Conservation (phyloP, 768 basidiomycete species). For the Peribolospora baueri region DNA sequence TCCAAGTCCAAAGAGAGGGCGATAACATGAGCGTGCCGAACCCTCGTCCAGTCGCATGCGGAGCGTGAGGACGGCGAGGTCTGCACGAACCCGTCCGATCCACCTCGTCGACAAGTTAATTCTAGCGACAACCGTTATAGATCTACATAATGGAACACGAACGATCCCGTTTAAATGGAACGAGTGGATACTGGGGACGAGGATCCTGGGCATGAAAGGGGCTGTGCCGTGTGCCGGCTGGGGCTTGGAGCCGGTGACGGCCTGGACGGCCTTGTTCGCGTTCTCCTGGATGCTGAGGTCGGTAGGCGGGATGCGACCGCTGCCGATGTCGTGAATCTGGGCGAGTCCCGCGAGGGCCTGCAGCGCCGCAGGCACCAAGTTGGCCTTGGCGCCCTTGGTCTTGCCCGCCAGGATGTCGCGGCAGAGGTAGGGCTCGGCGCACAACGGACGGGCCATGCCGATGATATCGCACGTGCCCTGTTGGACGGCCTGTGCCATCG, state of each 20-base stretch:
- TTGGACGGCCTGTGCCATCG: constrained; percentile 15
- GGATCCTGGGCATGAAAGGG: too few relatives aligned
- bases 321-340: constrained; percentile 3
- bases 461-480: constrained; percentile 8
- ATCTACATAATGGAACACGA: too few relatives aligned
- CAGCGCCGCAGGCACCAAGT: constrained; percentile 7
- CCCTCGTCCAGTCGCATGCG: too few relatives aligned
- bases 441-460: constrained; percentile 17
- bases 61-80: too few relatives aligned
- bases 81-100: too few relatives aligned
- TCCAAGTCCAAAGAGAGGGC: too few relatives aligned
- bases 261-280: constrained; percentile 6
- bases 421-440: constrained; percentile 16
- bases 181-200: too few relatives aligned
- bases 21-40: too few relatives aligned
- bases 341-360: constrained; percentile 5
- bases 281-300: constrained; percentile 2
- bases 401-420: constrained; percentile 13
- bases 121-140: too few relatives aligned
- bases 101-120: too few relatives aligned
- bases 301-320: neutral
- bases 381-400: constrained; percentile 10
- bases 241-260: constrained; percentile 1
- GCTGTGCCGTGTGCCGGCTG: too few relatives aligned
- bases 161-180: too few relatives aligned